phyloP scores from a whole-genome alignment of 2,329 filamentous ascomycete species.

The Penicillium frequentans region DNA sequence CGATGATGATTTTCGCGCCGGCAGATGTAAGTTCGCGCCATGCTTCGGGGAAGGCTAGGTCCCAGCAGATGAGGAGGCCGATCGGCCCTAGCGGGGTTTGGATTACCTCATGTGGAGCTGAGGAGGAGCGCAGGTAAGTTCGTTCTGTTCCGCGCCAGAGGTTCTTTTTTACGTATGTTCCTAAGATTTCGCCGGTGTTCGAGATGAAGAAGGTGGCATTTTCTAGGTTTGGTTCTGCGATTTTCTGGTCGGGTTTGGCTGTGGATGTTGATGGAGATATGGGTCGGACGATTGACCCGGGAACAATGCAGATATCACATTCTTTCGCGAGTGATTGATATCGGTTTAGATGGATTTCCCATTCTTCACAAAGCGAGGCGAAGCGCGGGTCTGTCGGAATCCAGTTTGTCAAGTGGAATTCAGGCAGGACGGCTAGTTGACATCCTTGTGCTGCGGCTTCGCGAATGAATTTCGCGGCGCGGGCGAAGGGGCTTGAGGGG shows the following conservation, averaged over 20 bases:
- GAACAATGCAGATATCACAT: background rate
- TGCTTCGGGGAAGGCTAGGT: constrained; percentile 58
- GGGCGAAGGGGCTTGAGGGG: constrained; percentile 6
- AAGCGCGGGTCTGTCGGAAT: background rate
- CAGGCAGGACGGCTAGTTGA: constrained; percentile 59
- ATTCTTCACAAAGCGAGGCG: background rate
- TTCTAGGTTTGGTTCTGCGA: background rate
- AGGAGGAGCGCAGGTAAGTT: background rate
- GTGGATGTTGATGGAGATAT: background rate
- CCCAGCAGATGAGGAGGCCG: constrained; percentile 50
- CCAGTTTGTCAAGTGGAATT: constrained; percentile 45
- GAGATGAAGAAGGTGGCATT: background rate
- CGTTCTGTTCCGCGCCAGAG: background rate
- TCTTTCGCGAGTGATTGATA: background rate
- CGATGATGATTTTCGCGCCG: constrained; percentile 56
- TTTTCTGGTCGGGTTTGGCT: background rate
- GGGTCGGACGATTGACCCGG: background rate
- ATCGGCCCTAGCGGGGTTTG: background rate
- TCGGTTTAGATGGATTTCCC: background rate
- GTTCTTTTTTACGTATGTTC: background rate
- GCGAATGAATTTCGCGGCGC: constrained; percentile 43
- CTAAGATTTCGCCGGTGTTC: background rate
- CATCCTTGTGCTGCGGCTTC: constrained; percentile 45
- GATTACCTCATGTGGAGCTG: background rate
- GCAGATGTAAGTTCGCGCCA: constrained; percentile 54